Evolutionary conservation across 306 rosid species (phyloP).

Genomic region (Fragaria nilgerrensis): DNA sequence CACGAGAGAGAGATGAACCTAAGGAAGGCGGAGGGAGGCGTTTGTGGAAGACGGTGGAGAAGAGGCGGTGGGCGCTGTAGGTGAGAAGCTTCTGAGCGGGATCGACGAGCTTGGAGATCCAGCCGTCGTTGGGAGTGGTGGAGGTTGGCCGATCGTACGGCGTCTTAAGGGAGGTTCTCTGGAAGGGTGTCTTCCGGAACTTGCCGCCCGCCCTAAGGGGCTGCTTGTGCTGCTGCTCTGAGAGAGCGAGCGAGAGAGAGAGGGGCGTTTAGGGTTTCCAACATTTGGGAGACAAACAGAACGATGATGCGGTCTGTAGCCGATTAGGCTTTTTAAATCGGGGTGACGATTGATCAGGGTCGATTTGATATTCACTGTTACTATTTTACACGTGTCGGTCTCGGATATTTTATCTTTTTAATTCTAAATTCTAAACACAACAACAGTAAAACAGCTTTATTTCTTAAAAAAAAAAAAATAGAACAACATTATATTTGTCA

Average conservation of each 20-base stretch:
- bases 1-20: not conserved
- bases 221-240: conserved; percentile 31
- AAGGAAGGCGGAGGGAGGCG: conserved; percentile 54
- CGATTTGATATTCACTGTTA: too few species aligned
- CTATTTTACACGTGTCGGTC: too few species aligned
- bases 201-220: conserved; percentile 67
- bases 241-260: conserved; percentile 4
- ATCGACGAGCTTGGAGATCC: conserved; percentile 86
- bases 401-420: too few species aligned
- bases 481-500: too few species aligned
- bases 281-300: too few species aligned
- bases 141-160: conserved; percentile 91
- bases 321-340: too few species aligned
- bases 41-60: conserved; percentile 70
- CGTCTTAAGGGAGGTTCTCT: conserved; percentile 52
- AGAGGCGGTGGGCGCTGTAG: conserved; percentile 58
- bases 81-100: conserved; percentile 83
- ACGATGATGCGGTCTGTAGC: too few species aligned
- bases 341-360: too few species aligned
- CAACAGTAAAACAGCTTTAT: too few species aligned
- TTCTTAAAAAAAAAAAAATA: too few species aligned
- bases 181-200: conserved; percentile 63
- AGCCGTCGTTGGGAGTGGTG: conserved; percentile 33
- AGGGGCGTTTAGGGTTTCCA: too few species aligned
- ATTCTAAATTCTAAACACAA: too few species aligned